phyloP scores from a whole-genome alignment of 1,284 basidiomycete genomes.

The Microbotryum saponariae region DNA sequence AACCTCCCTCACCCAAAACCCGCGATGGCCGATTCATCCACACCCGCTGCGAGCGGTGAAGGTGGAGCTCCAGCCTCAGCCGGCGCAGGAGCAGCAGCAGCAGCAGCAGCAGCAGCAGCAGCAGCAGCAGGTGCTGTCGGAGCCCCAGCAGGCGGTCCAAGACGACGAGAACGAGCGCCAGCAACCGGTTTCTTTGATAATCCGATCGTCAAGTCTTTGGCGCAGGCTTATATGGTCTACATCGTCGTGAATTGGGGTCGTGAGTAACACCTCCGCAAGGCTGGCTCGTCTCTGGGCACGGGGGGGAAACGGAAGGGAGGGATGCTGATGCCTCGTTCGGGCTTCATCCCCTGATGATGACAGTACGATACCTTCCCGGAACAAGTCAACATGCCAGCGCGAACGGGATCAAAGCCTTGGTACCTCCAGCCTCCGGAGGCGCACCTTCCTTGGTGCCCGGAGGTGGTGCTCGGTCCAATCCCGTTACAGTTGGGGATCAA shows the following conservation, averaged over 20 bases:
- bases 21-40: not conserved
- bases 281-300: not conserved
- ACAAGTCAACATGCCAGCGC: too few species aligned
- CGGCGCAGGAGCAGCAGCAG: not conserved
- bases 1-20: too few species aligned
- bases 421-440: not conserved
- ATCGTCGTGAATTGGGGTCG: slow-evolving; percentile 4
- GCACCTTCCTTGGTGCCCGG: not conserved
- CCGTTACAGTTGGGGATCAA: too few species aligned
- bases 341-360: not conserved
- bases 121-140: not conserved
- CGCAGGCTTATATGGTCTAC: slow-evolving; percentile 4
- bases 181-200: slow-evolving; percentile 1
- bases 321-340: not conserved
- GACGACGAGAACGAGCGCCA: not conserved
- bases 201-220: slow-evolving; percentile 6
- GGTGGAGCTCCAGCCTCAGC: not conserved
- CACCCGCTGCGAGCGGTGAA: not conserved
- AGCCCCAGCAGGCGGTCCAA: not conserved
- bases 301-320: too few species aligned
- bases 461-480: too few species aligned
- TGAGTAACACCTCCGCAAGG: not conserved
- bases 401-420: too few species aligned
- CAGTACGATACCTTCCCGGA: not conserved
- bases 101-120: too few species aligned